Base-by-base conservation (phyloP, 2,329 filamentous ascomycete genomes). In the Aspergillus ochraceoroseus region DNA sequence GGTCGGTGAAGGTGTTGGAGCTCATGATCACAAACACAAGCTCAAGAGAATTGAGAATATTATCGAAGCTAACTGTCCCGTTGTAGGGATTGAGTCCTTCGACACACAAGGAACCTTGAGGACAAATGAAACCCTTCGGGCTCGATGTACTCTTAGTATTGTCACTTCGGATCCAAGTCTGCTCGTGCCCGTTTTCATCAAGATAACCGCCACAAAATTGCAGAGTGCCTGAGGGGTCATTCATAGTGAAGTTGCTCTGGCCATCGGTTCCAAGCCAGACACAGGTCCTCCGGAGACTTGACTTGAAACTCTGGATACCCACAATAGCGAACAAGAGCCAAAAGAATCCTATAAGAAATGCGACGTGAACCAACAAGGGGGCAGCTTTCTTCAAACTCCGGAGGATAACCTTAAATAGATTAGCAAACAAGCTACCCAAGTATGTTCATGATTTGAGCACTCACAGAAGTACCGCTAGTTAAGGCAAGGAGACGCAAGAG, bases 1-100 rank as follows among this genome's bases (percentile, higher is more conserved):
- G 70, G 63, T 96, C 87, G 1, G 87, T 85, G 65, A 94, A 98
- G 0, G 92, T 98, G 62, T 98, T 98, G 33, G 88, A 90, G 56
- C 87, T 95, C 87, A 98, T 98, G 59, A 98, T 83, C 36, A 98
- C 87, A 59, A 98, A 98, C 2, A 98, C 89, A 43, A 96, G 72
- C 66, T 98, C 88, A 37, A 96, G 69, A 0, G 89, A 95, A 49
- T 96, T 82, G 19, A 87, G 68, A 27, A 98, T 94, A 59, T 96
- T 90, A 70, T 98, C 92, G 58, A 96, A 98, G 62, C 83, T 94
- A 55, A 95, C 77, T 0, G 92, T 98, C 36, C 79, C 80, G 54
- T 86, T 87, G 62, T 79, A 87, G 0, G 92, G 92, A 56, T 85
- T 94, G 2, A 68, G 58, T 44, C 82, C 79, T 64, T 95, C 80